These are phyloP conservation scores for Allium fistulosum DNA, from an alignment of 106 monocot genomes.

Conservation along the genomic window DNA sequence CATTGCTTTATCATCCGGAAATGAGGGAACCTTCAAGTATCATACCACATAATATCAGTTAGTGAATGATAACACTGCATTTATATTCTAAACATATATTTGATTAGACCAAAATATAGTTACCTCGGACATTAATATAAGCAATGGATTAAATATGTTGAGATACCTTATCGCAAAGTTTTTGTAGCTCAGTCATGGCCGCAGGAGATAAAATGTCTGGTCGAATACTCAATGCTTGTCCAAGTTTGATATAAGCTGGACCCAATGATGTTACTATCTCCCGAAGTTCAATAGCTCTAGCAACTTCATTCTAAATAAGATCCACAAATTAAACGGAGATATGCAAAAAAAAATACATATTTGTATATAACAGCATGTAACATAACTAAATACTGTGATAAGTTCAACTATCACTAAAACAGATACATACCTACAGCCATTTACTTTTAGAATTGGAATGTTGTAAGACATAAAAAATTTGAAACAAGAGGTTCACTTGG, in stretches of 20 bases:
- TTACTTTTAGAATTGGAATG: too few species aligned
- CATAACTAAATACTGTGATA: neutral
- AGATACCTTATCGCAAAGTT: constrained; percentile 94
- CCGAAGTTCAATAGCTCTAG: constrained; percentile 91
- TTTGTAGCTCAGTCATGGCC: constrained; percentile 98
- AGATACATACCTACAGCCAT: too few species aligned
- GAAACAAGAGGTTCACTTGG: neutral
- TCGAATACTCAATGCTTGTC: constrained; percentile 93
- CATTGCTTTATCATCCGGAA: constrained; percentile 97
- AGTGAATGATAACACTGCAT: constrained; percentile 4
- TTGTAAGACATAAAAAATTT: neutral
- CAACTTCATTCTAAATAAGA: constrained; percentile 84
- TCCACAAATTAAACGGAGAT: neutral
- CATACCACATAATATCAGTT: constrained; percentile 7
- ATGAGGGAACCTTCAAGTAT: constrained; percentile 86
- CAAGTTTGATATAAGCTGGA: constrained; percentile 99
- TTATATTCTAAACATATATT: too few species aligned
- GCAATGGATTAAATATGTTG: too few species aligned
- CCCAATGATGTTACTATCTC: constrained; percentile 98
- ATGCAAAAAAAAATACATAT: neutral
- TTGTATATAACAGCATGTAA: constrained; percentile 4
- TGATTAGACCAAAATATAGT: too few species aligned
- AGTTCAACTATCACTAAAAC: too few species aligned
- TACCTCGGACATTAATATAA: too few species aligned
- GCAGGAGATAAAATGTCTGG: constrained; percentile 98